Evolutionary conservation across 2,329 filamentous ascomycete genomes (phyloP), one percentile per base, ranked within the genome.

Genomic region (Nemania abortiva): DNA sequence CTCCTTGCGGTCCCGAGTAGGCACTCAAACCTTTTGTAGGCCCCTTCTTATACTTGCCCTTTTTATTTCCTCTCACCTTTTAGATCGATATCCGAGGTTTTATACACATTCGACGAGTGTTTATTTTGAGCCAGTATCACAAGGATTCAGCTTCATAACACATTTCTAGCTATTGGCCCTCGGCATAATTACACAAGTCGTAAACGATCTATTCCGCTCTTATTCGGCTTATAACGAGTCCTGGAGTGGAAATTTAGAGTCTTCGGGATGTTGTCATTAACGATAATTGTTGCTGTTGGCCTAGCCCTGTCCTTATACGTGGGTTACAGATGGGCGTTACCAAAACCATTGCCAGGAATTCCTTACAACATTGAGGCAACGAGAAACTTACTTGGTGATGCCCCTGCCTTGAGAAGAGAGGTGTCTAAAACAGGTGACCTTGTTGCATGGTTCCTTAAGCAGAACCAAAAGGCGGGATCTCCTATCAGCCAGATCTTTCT

Each of bases 301-400:
- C 29, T 52, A 42, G 24, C 45, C 45, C 52, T 52, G 52, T 20
- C 47, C 47, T 3, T 67, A 5, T 68, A 69, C n/a, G 24, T 57
- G 45, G 52, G 58, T 22, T 65, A 62, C 47, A 60, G 47, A 53
- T 49, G 72, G 70, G 65, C 68, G 11, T 58, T 72, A n/a, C 71
- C 71, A 15, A 72, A 72, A 39, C 71, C 71, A 6, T 29, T 73
- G 4, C 70, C 70, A 29, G 70, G 66, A 3, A 72, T 73, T 29
- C 68, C 70, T 3, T 70, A 73, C 56, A 68, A 73, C 58, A 59
- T 27, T 24, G 66, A 64, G 4, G 66, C 66, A 7, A 63, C 65
- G n/a, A 64, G 45, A 11, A 59, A 31, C n/a, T 42, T 71, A 27
- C 55, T 69, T 56, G 70, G 70, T 31, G 68, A 72, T 27, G 56